phyloP scores from a whole-genome alignment of 495 filamentous ascomycete genomes.

The Eremomyces bilateralis region DNA sequence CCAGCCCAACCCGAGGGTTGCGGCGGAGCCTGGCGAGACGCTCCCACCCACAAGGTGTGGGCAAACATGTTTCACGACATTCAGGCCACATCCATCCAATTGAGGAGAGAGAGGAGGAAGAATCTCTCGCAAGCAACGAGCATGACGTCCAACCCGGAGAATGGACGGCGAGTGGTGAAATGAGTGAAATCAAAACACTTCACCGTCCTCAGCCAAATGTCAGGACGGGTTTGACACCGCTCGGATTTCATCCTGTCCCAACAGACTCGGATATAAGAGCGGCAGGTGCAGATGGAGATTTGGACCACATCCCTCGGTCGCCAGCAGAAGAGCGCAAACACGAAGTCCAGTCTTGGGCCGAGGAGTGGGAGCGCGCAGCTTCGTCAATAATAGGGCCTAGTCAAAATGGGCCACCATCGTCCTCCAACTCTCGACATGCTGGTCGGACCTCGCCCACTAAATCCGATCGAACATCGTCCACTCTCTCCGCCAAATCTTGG shows the following conservation, averaged over 20 bases:
- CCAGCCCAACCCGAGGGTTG: constrained; percentile 30
- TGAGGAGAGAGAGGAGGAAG: constrained; percentile 56
- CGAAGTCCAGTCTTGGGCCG: too few relatives aligned
- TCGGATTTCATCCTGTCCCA: neutral
- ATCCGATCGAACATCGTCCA: constrained; percentile 13
- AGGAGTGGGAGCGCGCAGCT: too few relatives aligned
- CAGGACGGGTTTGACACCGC: neutral
- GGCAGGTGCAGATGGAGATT: constrained; percentile 6
- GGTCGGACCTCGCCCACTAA: constrained; percentile 10
- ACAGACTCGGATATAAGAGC: neutral
- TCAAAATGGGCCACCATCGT: too few relatives aligned
- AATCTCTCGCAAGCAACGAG: constrained; percentile 21
- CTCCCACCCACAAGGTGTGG: constrained; percentile 21
- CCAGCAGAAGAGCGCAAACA: too few relatives aligned
- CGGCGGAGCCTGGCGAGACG: constrained; percentile 25
- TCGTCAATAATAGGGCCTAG: too few relatives aligned
- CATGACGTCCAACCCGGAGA: constrained; percentile 9
- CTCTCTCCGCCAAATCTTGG: constrained; percentile 3
- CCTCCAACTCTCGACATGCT: too few relatives aligned
- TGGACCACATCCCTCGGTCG: too few relatives aligned
- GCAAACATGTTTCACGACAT: constrained; percentile 26
- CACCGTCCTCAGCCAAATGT: neutral
- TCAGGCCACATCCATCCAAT: constrained; percentile 39
- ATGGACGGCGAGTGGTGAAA: neutral
- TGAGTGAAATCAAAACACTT: neutral